Evolutionary conservation across 225 moss, liverwort and hornwort species (phyloP).

Genomic region (Polytrichum formosum): DNA sequence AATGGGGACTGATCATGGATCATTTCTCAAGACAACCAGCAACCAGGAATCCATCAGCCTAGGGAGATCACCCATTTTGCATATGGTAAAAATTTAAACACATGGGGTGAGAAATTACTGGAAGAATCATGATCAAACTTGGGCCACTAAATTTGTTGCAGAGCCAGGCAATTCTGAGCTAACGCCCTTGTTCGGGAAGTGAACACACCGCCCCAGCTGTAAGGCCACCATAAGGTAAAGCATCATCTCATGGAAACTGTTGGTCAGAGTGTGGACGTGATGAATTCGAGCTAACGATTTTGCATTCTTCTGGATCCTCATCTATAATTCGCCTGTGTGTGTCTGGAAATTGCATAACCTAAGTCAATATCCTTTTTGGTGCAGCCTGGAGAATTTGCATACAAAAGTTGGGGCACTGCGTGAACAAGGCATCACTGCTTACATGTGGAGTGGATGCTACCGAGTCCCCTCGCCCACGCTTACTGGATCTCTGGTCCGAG

Average conservation of each 20-base stretch:
- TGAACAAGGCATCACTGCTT: constrained; percentile 70
- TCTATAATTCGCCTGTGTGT: too few relatives aligned
- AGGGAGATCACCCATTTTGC: too few relatives aligned
- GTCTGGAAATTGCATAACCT: constrained; percentile 12
- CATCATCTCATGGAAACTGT: not conserved
- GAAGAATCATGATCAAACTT: too few relatives aligned
- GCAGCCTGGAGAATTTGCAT: constrained; percentile 85
- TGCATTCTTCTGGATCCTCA: too few relatives aligned
- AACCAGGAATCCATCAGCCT: too few relatives aligned
- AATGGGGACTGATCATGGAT: too few relatives aligned
- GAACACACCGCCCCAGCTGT: not conserved
- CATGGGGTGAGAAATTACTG: too few relatives aligned
- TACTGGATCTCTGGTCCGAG: constrained; percentile 80
- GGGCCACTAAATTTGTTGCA: too few relatives aligned
- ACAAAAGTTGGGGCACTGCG: constrained; percentile 66
- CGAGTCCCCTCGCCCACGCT: constrained; percentile 86
- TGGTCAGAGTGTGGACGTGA: not conserved
- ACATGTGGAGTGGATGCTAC: constrained; percentile 97
- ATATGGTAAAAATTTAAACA: too few relatives aligned
- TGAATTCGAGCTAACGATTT: too few relatives aligned
- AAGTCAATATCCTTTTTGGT: constrained; percentile 6
- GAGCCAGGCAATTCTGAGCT: too few relatives aligned
- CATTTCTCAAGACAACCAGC: too few relatives aligned
- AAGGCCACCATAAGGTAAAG: not conserved
- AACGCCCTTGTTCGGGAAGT: not conserved